Conservation (phyloP, 352 stramenopile species). For the Poterioochromonas sp. region DNA sequence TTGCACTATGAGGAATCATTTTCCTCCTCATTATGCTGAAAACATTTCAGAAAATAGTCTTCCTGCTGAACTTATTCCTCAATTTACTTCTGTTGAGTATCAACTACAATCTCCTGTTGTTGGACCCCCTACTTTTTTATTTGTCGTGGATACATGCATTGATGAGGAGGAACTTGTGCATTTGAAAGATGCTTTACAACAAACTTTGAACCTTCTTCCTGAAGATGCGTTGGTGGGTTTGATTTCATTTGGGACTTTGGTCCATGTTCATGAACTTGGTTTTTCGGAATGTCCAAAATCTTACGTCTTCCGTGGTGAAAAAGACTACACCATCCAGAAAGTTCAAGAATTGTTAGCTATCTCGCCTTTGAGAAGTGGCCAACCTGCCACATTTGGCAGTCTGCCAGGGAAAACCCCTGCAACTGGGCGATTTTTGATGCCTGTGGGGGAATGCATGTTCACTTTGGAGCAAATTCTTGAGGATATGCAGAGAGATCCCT, state of each 20-base stretch:
- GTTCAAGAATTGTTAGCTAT: conserved; percentile 93
- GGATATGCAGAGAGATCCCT: conserved; percentile 93
- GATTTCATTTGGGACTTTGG: conserved; percentile 97
- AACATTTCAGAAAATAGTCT: conserved; percentile 85
- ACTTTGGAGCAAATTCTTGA: conserved; percentile 94
- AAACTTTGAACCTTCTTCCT: conserved; percentile 93
- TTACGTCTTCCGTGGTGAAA: conserved; percentile 97
- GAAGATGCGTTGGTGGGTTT: conserved; percentile 92
- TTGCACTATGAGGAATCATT: conserved; percentile 96
- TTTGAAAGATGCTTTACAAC: conserved; percentile 95
- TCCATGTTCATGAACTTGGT: conserved; percentile 96
- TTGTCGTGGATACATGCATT: conserved; percentile 93
- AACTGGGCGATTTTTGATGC: conserved; percentile 84
- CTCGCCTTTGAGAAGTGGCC: conserved; percentile 36
- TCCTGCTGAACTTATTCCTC: conserved; percentile 94
- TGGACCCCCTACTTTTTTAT: conserved; percentile 94
- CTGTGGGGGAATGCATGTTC: conserved; percentile 90
- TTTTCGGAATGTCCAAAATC: conserved; percentile 85
- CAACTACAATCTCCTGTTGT: conserved; percentile 79
- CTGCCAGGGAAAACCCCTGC: conserved; percentile 56
- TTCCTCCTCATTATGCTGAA: conserved; percentile 82
- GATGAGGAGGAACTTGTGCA: conserved; percentile 91
- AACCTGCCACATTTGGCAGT: neutral
- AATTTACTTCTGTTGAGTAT: conserved; percentile 99
- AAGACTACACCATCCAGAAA: conserved; percentile 87